A percentile compares a stretch with the other conserved stretches of the same genome.
These are phyloP conservation scores for Melampsora abietis-canadensis DNA, from an alignment of 1,284 basidiomycete species.

Conservation along the genomic window DNA sequence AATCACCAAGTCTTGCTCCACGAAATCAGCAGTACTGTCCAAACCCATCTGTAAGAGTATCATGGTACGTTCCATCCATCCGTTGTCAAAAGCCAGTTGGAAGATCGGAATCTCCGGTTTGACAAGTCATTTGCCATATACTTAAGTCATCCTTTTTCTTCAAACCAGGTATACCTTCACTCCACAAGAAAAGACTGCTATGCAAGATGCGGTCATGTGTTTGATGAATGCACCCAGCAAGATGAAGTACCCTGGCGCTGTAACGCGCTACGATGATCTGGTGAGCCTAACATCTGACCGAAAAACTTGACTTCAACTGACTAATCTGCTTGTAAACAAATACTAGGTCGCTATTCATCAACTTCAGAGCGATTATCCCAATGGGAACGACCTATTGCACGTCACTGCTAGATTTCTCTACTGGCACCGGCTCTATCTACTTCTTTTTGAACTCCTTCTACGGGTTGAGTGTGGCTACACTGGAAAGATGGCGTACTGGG, in stretches of 20 bases:
- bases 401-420: constrained; percentile 36
- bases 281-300: constrained; percentile 1
- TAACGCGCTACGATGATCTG: constrained; percentile 36
- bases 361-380: constrained; percentile 35
- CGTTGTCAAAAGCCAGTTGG: no score
- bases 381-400: constrained; percentile 35
- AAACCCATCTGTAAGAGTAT: constrained; percentile 2
- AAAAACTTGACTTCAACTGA: no score
- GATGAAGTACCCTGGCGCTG: constrained; percentile 37
- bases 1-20: not conserved
- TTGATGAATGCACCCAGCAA: constrained; percentile 25
- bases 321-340: not conserved
- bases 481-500: constrained; percentile 38
- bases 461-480: constrained; percentile 27
- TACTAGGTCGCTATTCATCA: constrained; percentile 39
- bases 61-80: not conserved
- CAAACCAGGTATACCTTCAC: constrained; percentile 19
- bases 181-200: constrained; percentile 21
- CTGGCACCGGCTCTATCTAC: constrained; percentile 30
- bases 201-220: constrained; percentile 18
- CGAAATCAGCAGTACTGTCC: not conserved
- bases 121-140: no score
- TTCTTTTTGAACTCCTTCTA: constrained; percentile 35
- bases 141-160: not conserved
- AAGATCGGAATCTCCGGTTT: no score